Conservation (phyloP, 345 rosid species). For the Psidium guajava region DNA sequence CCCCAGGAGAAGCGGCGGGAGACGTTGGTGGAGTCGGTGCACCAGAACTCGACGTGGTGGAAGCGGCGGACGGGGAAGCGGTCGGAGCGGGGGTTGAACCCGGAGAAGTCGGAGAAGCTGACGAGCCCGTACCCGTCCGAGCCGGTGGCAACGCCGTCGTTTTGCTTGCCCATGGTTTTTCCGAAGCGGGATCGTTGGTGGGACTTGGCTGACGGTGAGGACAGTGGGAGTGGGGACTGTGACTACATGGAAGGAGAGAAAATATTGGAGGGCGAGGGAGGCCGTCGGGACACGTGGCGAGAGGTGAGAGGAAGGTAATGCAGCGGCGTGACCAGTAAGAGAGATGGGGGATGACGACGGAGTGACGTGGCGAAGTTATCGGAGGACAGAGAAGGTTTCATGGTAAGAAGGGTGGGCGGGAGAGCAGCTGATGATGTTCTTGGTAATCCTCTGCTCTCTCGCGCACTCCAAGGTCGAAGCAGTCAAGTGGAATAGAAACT, state of each 20-base stretch:
- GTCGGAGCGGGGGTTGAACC: conserved; percentile 57
- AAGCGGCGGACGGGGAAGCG: conserved; percentile 57
- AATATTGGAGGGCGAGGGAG: not conserved
- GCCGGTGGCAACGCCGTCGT: not conserved
- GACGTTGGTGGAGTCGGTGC: conserved; percentile 70
- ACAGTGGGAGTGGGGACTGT: not conserved
- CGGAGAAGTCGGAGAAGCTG: conserved; percentile 60
- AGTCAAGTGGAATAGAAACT: not conserved
- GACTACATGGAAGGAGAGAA: not conserved
- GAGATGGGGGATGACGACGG: not conserved
- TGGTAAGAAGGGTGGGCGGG: no score
- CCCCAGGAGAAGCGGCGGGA: conserved; percentile 90
- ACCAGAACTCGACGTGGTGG: conserved; percentile 95
- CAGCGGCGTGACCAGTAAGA: no score
- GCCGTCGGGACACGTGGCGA: not conserved
- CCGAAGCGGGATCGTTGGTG: not conserved
- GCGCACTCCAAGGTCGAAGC: not conserved
- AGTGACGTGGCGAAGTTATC: not conserved
- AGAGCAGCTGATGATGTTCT: not conserved
- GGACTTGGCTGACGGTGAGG: not conserved
- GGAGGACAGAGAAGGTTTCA: not conserved
- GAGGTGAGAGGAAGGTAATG: not conserved
- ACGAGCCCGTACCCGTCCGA: conserved; percentile 38
- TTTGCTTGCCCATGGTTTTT: not conserved
- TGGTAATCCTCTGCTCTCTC: no score